Evolutionary conservation across 2,329 filamentous ascomycete species (phyloP).

Genomic region (Pseudocercospora cruenta): DNA sequence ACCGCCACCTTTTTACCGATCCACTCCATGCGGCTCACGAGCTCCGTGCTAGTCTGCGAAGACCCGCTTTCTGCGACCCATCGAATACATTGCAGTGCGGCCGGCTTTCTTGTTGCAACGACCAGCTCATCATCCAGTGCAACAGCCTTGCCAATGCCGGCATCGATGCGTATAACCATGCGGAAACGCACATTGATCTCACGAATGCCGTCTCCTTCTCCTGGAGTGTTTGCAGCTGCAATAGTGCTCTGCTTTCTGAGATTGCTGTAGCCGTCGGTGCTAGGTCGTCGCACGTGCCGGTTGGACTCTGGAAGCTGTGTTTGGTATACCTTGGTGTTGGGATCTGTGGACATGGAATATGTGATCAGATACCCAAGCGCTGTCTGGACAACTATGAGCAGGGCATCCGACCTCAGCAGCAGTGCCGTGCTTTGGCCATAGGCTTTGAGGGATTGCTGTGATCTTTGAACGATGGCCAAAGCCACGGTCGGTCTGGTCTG

Average conservation of each 20-base stretch:
- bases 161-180: constrained; percentile 98
- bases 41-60: constrained; percentile 85
- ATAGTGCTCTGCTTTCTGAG: constrained; percentile 28
- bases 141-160: constrained; percentile 83
- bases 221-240: constrained; percentile 61
- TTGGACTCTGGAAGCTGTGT: constrained; percentile 69
- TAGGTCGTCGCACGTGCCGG: constrained; percentile 55
- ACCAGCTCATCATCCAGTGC: constrained; percentile 91
- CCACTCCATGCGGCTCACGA: constrained; percentile 85
- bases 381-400: constrained; percentile 89
- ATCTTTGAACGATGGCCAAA: constrained; percentile 82
- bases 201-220: constrained; percentile 78
- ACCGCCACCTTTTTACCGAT: constrained; percentile 76
- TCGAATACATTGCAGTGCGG: constrained; percentile 93
- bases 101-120: constrained; percentile 86
- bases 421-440: constrained; percentile 87
- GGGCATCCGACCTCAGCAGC: constrained; percentile 85
- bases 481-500: constrained; percentile 92
- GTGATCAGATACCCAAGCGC: constrained; percentile 86
- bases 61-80: constrained; percentile 85
- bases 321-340: constrained; percentile 80
- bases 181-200: constrained; percentile 91
- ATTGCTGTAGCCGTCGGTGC: constrained; percentile 41
- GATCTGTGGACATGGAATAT: constrained; percentile 86
- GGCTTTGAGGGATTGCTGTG: constrained; percentile 73